Evolutionary conservation across 78 protist genomes (phyloP).

Genomic region (Pigoraptor vietnamica): DNA sequence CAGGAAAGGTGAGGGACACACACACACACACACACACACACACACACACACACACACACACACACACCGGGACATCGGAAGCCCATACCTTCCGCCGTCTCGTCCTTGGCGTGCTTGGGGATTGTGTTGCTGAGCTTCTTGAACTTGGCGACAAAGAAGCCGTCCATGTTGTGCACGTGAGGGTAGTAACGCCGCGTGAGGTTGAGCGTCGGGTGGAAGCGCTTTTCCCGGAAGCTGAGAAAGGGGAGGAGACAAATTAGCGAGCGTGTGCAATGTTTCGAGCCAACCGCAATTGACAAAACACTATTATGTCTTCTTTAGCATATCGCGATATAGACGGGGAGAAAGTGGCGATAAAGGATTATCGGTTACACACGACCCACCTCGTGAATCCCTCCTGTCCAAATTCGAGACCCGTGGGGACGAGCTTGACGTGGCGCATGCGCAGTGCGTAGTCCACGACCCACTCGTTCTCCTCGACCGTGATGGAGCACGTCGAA

Average conservation of each 20-base stretch:
- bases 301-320: not conserved
- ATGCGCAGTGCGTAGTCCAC: constrained; percentile 90
- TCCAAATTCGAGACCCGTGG: constrained; percentile 84
- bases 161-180: constrained; percentile 98
- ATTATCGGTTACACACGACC: not conserved
- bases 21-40: not conserved
- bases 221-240: not conserved
- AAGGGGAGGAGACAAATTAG: no score
- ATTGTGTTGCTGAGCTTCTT: constrained; percentile 53
- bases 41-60: not conserved
- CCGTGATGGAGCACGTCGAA: constrained; percentile 78
- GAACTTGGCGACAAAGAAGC: constrained; percentile 97
- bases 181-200: constrained; percentile 92
- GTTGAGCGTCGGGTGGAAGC: constrained; percentile 37
- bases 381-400: constrained; percentile 72
- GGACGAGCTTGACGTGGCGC: constrained; percentile 80
- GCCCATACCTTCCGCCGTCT: not conserved
- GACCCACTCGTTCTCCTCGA: constrained; percentile 96
- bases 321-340: no score
- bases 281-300: not conserved
- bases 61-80: not conserved
- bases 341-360: not conserved
- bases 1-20: not conserved
- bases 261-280: not conserved
- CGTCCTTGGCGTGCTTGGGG: not conserved